Base-by-base conservation (phyloP, 2,329 filamentous ascomycete species). In the Apiospora hydei region DNA sequence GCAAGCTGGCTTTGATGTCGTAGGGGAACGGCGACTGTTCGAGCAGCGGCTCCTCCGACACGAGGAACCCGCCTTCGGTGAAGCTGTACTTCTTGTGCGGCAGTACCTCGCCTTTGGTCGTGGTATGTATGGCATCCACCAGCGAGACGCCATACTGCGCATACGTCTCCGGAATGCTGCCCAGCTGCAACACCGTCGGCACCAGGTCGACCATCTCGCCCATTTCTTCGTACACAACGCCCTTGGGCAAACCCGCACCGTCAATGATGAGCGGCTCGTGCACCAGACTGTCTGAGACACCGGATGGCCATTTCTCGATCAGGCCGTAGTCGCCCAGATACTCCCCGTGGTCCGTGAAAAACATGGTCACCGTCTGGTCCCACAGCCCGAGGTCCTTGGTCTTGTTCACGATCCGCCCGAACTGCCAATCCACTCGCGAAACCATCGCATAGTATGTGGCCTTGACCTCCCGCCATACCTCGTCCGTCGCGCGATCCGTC, bases 261-360 rank as follows among this genome's bases (percentile, higher is more conserved):
- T 16, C 44, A 18, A 86, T 79, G n/a, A 86, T 82, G 0, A 86
- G 77, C 0, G 84, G 85, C 69, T 85, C 82, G 21, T 82, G 83
- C 0, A 82, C 78, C 1, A 86, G 78, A 1, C 79, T 79, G 47
- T 85, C 82, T 0, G 81, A 84, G 0, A 85, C 73, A 5, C 82
- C 84, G 0, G 82, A 84, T 0, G 83, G 84, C 84, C 85, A 85
- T 71, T 86, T 86, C 75, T 87, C 84, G 26, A 87, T 83, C 21
- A 86, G 75, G 0, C 84, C 84, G 69, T 85, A 80, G 69, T 86
- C 84, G 13, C 84, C 84, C 0, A 86, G 80, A 69, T 83, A 87
- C 86, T 46, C 83, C 4, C 84, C 84, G 70, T 84, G 84, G 53
- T 84, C 83, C 0, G 83, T 84, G 70, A 84, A 84, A 73, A 85